Base-by-base conservation (phyloP, 1,284 basidiomycete genomes). In the Inonotus hispidus region DNA sequence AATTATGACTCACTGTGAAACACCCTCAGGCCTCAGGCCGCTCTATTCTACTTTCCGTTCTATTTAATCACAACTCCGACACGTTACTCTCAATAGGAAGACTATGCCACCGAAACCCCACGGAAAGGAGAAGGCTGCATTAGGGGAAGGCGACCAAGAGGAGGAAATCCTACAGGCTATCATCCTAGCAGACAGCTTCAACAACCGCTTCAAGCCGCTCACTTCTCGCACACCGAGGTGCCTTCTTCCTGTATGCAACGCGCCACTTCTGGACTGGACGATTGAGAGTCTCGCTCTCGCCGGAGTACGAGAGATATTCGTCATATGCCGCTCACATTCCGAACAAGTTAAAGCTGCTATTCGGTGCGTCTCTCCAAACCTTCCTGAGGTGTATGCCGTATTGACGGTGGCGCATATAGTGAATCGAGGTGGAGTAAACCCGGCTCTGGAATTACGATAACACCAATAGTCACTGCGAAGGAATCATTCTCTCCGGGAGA, bases 291-390 rank as follows among this genome's bases (percentile, higher is more conserved):
- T 99, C 52, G 88, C 92, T 35, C 79, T 95, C 19, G 93, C 93
- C 37, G 94, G 94, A 58, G 95, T 98, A 50, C 90, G 95, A 70
- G 92, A 98, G 74, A 92, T 98, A 64, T 96, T 98, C 73, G 89
- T 99, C 59, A 88, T 98, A 65, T 96, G 87, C 74, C 84, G 87
- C 69, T 96, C 87, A 65, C 91, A 96, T 73, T 83, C 92, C 10
- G 87, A 90, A 60, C 85, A 90, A 69, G 88, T 95, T 68, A 88
- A 90, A 71, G 79, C 82, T 11, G 92, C 86, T 64, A 88, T 95
- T 70, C 83, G 79, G 92, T 95, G 68, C 71, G 87, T 76, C 49
- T 32, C 27, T 47, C 58, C 39, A 13, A 32, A 47, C 19, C 19
- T 60, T 49, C 61, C 23, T 41, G 13, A 55, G 41, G 16, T 37